Base-by-base conservation (phyloP, 1,284 basidiomycete genomes). In the Athelia sp. region DNA sequence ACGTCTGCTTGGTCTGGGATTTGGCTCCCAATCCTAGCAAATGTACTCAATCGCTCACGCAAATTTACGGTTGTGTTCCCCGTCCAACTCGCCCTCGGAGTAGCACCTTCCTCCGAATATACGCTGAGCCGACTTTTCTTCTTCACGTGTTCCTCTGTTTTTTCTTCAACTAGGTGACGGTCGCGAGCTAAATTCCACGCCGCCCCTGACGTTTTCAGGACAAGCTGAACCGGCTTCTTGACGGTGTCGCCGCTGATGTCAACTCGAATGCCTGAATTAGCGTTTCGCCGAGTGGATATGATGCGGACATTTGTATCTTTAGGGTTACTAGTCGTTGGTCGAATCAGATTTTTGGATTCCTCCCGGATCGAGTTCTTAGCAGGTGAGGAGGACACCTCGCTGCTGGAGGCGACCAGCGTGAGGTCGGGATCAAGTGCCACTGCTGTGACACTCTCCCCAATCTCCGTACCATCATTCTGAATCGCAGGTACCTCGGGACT, bases 21-120 rank as follows among this genome's bases (percentile, higher is more conserved):
- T 35, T 67, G 67, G 50, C 67, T 76, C n/a, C 76, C 78, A 19
- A 59, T 61, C 50, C 77, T 70, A n/a, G 79, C 74, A 63, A 81
- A 87, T 13, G 66, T 70, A 45, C 66, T 70, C 48, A 88, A 59
- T 42, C 64, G 69, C 43, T 65, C 69, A 48, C 76, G 68, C 36
- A 85, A 65, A 36, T 56, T 68, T 45, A 62, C 57, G 35, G 64
- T 65, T 23, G 67, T 62, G 19, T n/a, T 40, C 6, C 36, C 19
- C 15, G 19, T 4, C 26, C 26, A 13, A 6, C 4, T 6, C 15
- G 9, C 19, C n/a, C 8, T 40, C 9, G 15, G 9, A n/a, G 36
- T 40, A n/a, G 36, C 36, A 40, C n/a, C 19, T 21, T 40, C 36
- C 35, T 40, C 10, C 43, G 9, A 34, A 51, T 46, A 29, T 45